A percentile compares a stretch with the other conserved stretches of the same genome.
Conservation (phyloP, 371 early-diverging fungal genomes). For the Ordospora pajunii region DNA sequence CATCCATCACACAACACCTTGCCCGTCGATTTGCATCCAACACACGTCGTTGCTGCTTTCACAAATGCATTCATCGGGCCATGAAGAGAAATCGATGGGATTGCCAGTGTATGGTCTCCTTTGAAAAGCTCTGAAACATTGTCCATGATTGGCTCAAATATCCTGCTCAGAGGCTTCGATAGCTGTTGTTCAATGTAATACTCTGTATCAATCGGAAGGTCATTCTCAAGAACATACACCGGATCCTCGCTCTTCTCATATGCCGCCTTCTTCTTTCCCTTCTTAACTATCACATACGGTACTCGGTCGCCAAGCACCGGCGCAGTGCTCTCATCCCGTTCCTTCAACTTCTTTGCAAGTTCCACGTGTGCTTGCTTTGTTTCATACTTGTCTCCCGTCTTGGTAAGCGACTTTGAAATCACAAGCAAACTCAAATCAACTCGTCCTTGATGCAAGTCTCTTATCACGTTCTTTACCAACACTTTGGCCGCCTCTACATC, state of each 20-base stretch:
- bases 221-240: conserved; percentile 90
- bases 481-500: conserved; percentile 77
- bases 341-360: conserved; percentile 84
- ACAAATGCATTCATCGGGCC: conserved; percentile 88
- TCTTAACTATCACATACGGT: conserved; percentile 91
- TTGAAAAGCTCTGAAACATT: conserved; percentile 68
- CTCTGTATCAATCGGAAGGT: conserved; percentile 91
- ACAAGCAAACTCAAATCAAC: conserved; percentile 90
- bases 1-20: conserved; percentile 65
- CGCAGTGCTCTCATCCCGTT: conserved; percentile 85
- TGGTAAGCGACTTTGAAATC: conserved; percentile 88
- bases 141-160: conserved; percentile 94
- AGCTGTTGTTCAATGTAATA: conserved; percentile 97
- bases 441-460: conserved; percentile 83
- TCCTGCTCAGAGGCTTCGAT: conserved; percentile 81
- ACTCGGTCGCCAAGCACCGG: conserved; percentile 84
- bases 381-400: conserved; percentile 77
- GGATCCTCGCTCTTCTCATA: conserved; percentile 98
- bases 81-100: conserved; percentile 68
- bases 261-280: conserved; percentile 72
- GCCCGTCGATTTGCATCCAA: conserved; percentile 81
- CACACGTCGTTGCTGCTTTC: conserved; percentile 73
- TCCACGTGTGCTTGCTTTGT: conserved; percentile 92
- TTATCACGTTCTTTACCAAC: conserved; percentile 77
- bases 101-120: conserved; percentile 81